Conservation (phyloP, 129 eudicot genomes). For the Tanacetum coccineum region DNA sequence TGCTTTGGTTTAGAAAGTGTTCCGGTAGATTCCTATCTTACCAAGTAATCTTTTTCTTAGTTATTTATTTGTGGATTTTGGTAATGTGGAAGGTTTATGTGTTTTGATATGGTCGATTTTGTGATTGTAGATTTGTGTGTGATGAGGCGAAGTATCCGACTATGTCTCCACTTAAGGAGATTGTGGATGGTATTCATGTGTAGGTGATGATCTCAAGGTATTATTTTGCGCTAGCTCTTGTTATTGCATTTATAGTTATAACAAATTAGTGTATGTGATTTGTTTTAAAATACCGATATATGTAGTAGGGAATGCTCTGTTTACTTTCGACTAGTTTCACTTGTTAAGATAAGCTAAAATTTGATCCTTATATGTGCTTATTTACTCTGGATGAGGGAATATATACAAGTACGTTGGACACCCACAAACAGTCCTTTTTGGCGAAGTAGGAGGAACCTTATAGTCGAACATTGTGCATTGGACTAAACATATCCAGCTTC, state of each 20-base stretch:
- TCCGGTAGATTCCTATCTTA: constrained; percentile 92
- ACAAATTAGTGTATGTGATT: neutral
- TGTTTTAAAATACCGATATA: neutral
- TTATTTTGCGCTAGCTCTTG: constrained; percentile 5
- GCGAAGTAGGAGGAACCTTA: no score
- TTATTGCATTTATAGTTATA: neutral
- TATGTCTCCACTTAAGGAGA: constrained; percentile 88
- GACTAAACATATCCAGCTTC: no score
- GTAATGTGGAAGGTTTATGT: neutral
- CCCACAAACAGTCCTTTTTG: no score
- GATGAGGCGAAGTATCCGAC: constrained; percentile 99
- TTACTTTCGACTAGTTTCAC: neutral
- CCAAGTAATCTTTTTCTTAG: constrained; percentile 40
- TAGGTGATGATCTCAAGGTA: constrained; percentile 98
- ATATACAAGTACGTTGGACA: no score
- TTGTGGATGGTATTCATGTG: constrained; percentile 72
- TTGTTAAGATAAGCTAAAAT: neutral
- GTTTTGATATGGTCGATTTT: neutral
- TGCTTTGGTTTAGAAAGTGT: constrained; percentile 44
- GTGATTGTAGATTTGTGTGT: constrained; percentile 75
- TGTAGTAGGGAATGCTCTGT: neutral
- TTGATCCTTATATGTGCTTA: neutral
- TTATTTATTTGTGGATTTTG: neutral
- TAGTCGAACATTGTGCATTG: no score
- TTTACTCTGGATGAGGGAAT: neutral